Base-by-base conservation (phyloP, 179 eudicot species). In the Patellifolia procumbens region DNA sequence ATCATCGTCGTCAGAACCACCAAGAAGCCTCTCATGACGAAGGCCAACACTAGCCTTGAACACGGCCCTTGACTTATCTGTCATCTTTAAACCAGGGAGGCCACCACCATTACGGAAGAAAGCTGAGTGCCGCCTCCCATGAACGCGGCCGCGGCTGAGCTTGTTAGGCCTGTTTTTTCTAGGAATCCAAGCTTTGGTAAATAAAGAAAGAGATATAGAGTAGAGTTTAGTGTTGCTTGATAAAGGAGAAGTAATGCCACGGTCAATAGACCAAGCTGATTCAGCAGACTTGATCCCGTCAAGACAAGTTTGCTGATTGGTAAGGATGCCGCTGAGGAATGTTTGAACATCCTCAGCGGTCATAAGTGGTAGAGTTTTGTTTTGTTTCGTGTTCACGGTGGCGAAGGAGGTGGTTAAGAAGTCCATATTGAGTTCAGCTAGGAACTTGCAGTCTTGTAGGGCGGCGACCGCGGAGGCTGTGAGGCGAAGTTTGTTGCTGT, bases 241-340 rank as follows among this genome's bases (percentile, higher is more conserved):
- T 2, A 89, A 62, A 0, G 98, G 92, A 0, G 77, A 32, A 26
- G 66, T 70, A 17, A 93, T 49, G 4, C 85, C 91, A 43, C 74
- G 76, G n/a, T 79, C 80, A 1, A 87, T 70, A 5, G 82, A 78
- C 87, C 88, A 83, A 0, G 88, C 68, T 0, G 89, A 76, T 19
- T 85, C 81, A 1, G 86, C 79, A 12, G 78, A 79, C 61, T 85
- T 82, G n/a, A 93, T 79, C 5, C 98, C 97, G 34, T 93, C 97
- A 2, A 87, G 55, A 61, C 98, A 93, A 7, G 98, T 93, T 46
- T 88, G 89, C 6, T 82, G 82, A 74, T 93, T 93, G 5, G 98
- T 93, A 20, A 91, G 60, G 39, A 85, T 81, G 0, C 88, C 97
- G 22, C 97, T 91, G 1, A 93, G 87, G 35, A 86, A 49, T 0